Evolutionary conservation across 768 basidiomycete species (phyloP), one percentile per base, ranked within the genome.

Genomic region (Boletus rubescentipes): DNA sequence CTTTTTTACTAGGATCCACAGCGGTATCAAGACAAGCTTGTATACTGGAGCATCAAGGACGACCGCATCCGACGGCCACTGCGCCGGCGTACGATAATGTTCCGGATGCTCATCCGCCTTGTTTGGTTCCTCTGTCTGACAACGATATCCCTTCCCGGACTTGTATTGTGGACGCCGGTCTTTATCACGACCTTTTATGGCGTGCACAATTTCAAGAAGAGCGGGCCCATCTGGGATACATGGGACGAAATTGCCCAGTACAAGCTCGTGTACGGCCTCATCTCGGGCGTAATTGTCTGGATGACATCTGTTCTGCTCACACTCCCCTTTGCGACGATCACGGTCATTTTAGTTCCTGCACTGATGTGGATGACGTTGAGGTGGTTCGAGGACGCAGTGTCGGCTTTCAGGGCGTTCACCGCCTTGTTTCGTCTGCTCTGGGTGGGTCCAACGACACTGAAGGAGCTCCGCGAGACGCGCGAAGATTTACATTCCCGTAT

Each of bases 181-280:
- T 92, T 93, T 61, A 58, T 73, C 47, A 83, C 85, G 18, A 87
- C 90, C 1, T 81, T 84, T 59, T 79, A 82, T 61, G 86, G 81
- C 2, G 87, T 88, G 20, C 80, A 79, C 61, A 84, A 85, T 58
- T 89, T 89, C 77, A 90, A 88, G 71, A 86, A 84, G 72, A 86
- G 80, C 0, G 91, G 91, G 0, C 90, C 90, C 1, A 79, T 89
- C 35, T 89, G 87, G 75, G 89, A 93, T 64, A 92, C 89, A 0
- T 92, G 84, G 80, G 92, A 93, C 62, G 91, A 93, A 67, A 91
- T 93, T 58, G 89, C 91, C 11, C 89, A 93, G 65, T 89, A 91
- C 70, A 93, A 93, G 67, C 84, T 93, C 49, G 82, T 87, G 20
- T 91, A 91, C 61, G 93, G 93, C 10, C 78, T 94, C 32, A 62